phyloP scores from a whole-genome alignment of 345 rosid genomes.

The Arabidopsis thaliana region TAIR10.1 NC_003074.8:17138501-17139000 shows the following conservation, averaged over 20 bases:
- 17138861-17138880: background rate
- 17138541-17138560: slow-evolving; percentile 39
- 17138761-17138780: background rate
- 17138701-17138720: slow-evolving; percentile 92
- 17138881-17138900: background rate
- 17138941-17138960: background rate
- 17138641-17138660: slow-evolving; percentile 82
- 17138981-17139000: background rate
- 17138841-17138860: background rate
- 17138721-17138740: slow-evolving; percentile 60
- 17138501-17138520: too few species aligned
- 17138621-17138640: slow-evolving; percentile 62
- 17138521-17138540: slow-evolving; percentile 30
- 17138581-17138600: slow-evolving; percentile 30
- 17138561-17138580: slow-evolving; percentile 4
- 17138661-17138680: slow-evolving; percentile 78
- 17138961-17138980: background rate
- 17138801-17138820: background rate
- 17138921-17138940: too few species aligned
- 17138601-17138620: background rate
- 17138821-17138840: background rate
- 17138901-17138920: background rate
- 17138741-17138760: background rate
- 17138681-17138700: slow-evolving; percentile 73
- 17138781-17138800: background rate